Conservation (phyloP, 2,329 filamentous ascomycete genomes). For the Fusarium caatingaense region DNA sequence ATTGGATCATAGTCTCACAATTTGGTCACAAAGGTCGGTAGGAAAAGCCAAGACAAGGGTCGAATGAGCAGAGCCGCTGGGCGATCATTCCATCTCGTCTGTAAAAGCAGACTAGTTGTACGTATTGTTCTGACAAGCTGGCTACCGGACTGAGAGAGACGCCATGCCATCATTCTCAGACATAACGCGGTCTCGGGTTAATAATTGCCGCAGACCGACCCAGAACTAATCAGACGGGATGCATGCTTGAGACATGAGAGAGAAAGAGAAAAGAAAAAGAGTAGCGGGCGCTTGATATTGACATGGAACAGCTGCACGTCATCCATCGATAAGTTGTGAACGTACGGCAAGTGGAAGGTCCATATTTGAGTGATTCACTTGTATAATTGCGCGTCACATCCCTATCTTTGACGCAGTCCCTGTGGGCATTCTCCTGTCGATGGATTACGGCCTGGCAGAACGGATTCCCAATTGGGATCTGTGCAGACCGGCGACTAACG, state of each 20-base stretch:
- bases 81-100: slow-evolving; percentile 20
- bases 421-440: slow-evolving; percentile 21
- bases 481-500: slow-evolving; percentile 42
- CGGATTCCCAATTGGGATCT: slow-evolving; percentile 43
- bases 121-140: slow-evolving; percentile 18
- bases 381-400: slow-evolving; percentile 18
- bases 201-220: slow-evolving; percentile 36
- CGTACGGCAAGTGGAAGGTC: slow-evolving; percentile 22
- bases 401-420: slow-evolving; percentile 27
- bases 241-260: slow-evolving; percentile 14
- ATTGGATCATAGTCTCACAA: slow-evolving; percentile 24
- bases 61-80: slow-evolving; percentile 37
- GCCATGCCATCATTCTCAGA: slow-evolving; percentile 34
- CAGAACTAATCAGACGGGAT: slow-evolving; percentile 1
- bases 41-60: slow-evolving; percentile 23
- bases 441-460: slow-evolving; percentile 4
- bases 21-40: slow-evolving; percentile 12
- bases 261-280: slow-evolving; percentile 1
- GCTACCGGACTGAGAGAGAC: slow-evolving; percentile 21
- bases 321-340: slow-evolving; percentile 26
- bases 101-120: slow-evolving; percentile 5
- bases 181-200: slow-evolving; percentile 16
- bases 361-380: slow-evolving; percentile 24
- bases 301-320: slow-evolving; percentile 37
- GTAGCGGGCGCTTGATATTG: slow-evolving; percentile 28